Evolutionary conservation across 192 early-diverging fungal species (phyloP), one percentile per base, ranked within the genome.

Genomic region (Coemansia reversa): DNA sequence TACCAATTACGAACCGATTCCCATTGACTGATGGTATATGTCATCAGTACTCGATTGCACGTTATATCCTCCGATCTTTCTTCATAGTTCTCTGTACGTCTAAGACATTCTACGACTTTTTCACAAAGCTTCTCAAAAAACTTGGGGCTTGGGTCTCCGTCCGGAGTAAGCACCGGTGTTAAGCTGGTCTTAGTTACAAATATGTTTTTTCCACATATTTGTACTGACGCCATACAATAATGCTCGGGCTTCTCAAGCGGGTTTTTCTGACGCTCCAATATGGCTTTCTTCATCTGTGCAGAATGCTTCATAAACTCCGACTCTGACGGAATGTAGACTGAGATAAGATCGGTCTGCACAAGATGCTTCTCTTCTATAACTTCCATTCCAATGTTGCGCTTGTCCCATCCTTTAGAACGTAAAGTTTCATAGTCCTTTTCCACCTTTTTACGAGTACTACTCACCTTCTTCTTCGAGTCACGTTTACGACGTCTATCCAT

Each of bases 371-470:
- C n/a, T n/a, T n/a, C n/a, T n/a, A n/a, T n/a, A n/a, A n/a, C 24
- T n/a, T 51, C 50, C 50, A 51, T 51, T 6, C 24, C 50, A 51
- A 51, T 22, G 50, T 51, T 23, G 4, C 50, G 50, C 11, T 51
- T 51, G 50, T 51, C 50, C 50, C 50, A 51, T 7, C 50, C 50
- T 23, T 51, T 51, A n/a, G 5, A 22, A n/a, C 19, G 19, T 6
- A 51, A 23, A n/a, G 19, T 51, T 12, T 51, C 50, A 23, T 51
- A 51, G 50, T 51, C 24, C 50, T 12, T 51, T 23, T 51, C 50
- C 19, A 51, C 24, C 50, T 51, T 51, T 12, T 51, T 51, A 3
- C 50, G 4, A n/a, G n/a, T n/a, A n/a, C n/a, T n/a, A n/a, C n/a
- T n/a, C n/a, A n/a, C n/a, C n/a, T n/a, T n/a, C n/a, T n/a, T n/a